Percentiles rank a stretch among this genome's conserved stretches.
These are phyloP conservation scores for Xerocomus nothofagi DNA, from an alignment of 1,284 basidiomycete genomes.

Conservation along the genomic window DNA sequence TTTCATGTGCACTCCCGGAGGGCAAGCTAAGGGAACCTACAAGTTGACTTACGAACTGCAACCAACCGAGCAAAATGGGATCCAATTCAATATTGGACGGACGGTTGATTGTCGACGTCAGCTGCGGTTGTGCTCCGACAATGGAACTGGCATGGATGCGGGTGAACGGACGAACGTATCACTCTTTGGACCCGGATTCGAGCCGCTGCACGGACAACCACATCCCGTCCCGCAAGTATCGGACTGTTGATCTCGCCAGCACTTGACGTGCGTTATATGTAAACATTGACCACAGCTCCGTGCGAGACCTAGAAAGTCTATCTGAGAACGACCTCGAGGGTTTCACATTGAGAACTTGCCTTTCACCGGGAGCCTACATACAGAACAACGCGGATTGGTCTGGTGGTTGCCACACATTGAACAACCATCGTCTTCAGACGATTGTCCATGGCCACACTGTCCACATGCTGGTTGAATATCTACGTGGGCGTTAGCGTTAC, in stretches of 20 bases:
- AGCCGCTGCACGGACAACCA: slow-evolving; percentile 54
- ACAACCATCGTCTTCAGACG: slow-evolving; percentile 44
- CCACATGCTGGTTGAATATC: slow-evolving; percentile 42
- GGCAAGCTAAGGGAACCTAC: neutral
- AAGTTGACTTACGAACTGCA: neutral
- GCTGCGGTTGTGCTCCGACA: neutral
- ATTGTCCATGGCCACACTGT: slow-evolving; percentile 38
- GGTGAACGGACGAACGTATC: slow-evolving; percentile 19
- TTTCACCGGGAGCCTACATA: slow-evolving; percentile 79
- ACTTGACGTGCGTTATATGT: slow-evolving; percentile 68
- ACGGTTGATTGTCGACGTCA: neutral
- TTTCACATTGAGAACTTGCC: slow-evolving; percentile 45
- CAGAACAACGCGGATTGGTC: slow-evolving; percentile 56
- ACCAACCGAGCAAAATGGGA: too few species aligned
- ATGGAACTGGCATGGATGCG: neutral
- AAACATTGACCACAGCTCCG: slow-evolving; percentile 63
- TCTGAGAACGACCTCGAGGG: neutral
- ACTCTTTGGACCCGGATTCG: neutral
- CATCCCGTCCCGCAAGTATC: slow-evolving; percentile 62
- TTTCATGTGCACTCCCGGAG: neutral
- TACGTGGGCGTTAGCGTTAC: slow-evolving; percentile 18
- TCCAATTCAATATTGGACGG: neutral
- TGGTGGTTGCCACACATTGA: slow-evolving; percentile 47
- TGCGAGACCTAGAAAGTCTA: slow-evolving; percentile 56
- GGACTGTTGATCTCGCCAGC: slow-evolving; percentile 52